Base-by-base conservation (phyloP, 306 rosid species). In the Psophocarpus tetragonolobus region DNA sequence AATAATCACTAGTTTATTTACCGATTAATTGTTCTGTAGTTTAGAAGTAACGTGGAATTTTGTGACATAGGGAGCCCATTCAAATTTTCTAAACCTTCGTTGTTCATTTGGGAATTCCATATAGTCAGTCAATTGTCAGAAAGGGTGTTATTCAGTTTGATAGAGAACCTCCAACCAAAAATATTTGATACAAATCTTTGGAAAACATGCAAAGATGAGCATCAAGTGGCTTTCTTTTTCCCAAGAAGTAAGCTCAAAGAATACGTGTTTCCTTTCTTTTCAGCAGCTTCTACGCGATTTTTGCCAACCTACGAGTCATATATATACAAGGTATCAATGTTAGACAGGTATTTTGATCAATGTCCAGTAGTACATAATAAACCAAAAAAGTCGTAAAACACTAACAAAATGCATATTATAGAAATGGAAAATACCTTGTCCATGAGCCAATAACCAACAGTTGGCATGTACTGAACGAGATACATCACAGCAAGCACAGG, bases 401-500 rank as follows among this genome's bases (percentile, higher is more conserved):
- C 29, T 29, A 4, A 20, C 13, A 23, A 45, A 62, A 53, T 51
- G 68, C 70, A 62, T 21, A 12, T 57, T 26, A 62, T 18, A 76
- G 62, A 47, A 45, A 58, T 35, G 33, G 78, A 70, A 75, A 78
- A 44, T 88, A 90, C 98, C 98, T 93, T 91, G 88, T 91, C 98
- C 98, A 91, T 91, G 81, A 91, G 77, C 98, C 98, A 93, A 85
- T 84, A 90, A 75, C 98, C 98, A 64, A 93, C 33, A 9, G 88
- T 84, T 68, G 98, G 97, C 96, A 87, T 85, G 92, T 90, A 93
- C 69, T 91, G 98, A 85, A 91, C 97, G 63, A 91, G 87, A 80
- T 93, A 91, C 98, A 93, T 91, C 76, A 91, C 92, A 11, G 88
- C 89, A 51, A 93, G 96, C 70, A 93, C 93, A 61, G 98, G 96